Base-by-base conservation (phyloP, 192 early-diverging fungal species). In the Coemansia pectinata region DNA sequence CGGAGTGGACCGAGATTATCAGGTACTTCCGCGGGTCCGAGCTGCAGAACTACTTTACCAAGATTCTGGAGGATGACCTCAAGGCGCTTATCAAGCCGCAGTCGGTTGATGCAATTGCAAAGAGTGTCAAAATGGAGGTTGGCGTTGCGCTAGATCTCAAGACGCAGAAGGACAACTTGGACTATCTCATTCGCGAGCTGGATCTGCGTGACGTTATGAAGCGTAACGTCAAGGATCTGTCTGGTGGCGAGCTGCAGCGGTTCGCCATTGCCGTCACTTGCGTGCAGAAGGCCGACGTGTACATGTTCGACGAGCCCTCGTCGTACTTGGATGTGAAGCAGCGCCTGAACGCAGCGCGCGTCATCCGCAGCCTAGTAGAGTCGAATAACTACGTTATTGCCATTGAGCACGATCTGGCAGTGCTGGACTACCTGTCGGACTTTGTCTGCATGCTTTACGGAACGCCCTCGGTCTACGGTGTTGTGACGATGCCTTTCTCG, bases 271-370 rank as follows among this genome's bases (percentile, higher is more conserved):
- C 88, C 27, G 86, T 94, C 38, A 88, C 92, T 17, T 84, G 84
- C 53, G 90, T 96, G 61, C 93, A 93, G 73, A 72, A 88, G 12
- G 95, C 92, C 53, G 93, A 97, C 82, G 94, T 98, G 52, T 97
- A 96, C 85, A 97, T 98, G 97, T 95, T 96, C 79, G 97, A 98
- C 79, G 97, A 98, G 85, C 97, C 97, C 58, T 98, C 97, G 41
- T 93, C 91, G 50, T 98, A 97, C 77, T 80, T 98, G 66, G 97
- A 98, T 85, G 97, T 98, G 55, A 98, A 97, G 90, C 97, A 98
- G 86, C 93, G 97, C 88, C 86, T 98, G 77, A 97, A 97, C 72
- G 97, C 97, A 63, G 95, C 95, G 66, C 85, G 87, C 38, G 92
- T 95, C 23, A 96, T 98, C 73, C 94, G 96, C 55, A 88, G 88